phyloP scores from a whole-genome alignment of 192 early-diverging fungal species.

The Gonapodya prolifera region DNA sequence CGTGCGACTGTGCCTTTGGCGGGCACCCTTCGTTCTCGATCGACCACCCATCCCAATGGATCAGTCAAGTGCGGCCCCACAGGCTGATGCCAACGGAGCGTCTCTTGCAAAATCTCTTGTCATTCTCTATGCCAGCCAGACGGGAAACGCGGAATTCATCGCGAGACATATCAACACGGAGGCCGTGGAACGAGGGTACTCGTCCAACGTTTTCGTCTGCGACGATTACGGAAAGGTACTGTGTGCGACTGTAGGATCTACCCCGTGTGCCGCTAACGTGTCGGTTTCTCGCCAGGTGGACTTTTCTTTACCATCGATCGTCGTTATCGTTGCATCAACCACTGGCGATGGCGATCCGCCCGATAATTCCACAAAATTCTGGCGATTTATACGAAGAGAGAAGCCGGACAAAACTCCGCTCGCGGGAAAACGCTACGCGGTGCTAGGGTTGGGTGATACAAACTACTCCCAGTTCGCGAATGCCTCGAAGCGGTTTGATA shows the following conservation, averaged over 20 bases:
- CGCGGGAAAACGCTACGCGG: conserved; percentile 39
- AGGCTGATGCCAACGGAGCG: no score
- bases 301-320: conserved; percentile 29
- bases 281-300: conserved; percentile 11
- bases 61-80: no score
- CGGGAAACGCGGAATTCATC: conserved; percentile 90
- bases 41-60: no score
- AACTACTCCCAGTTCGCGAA: conserved; percentile 92
- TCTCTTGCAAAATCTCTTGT: no score
- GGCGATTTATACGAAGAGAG: conserved; percentile 54
- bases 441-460: conserved; percentile 73
- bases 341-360: conserved; percentile 95
- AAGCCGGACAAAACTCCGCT: conserved; percentile 23
- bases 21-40: no score
- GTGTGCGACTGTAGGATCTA: no score
- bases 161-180: conserved; percentile 68
- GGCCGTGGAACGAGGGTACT: conserved; percentile 58
- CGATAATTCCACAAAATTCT: conserved; percentile 87
- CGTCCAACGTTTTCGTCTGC: conserved; percentile 42
- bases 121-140: conserved; percentile 79
- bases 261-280: conserved; percentile 13
- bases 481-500: conserved; percentile 67
- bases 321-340: conserved; percentile 77
- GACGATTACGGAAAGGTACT: conserved; percentile 62
- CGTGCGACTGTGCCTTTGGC: no score